Percentiles rank a stretch among this genome's conserved stretches.
Conservation (phyloP, 176 grass and related monocot species). For the Hyparrhenia diplandra region DNA sequence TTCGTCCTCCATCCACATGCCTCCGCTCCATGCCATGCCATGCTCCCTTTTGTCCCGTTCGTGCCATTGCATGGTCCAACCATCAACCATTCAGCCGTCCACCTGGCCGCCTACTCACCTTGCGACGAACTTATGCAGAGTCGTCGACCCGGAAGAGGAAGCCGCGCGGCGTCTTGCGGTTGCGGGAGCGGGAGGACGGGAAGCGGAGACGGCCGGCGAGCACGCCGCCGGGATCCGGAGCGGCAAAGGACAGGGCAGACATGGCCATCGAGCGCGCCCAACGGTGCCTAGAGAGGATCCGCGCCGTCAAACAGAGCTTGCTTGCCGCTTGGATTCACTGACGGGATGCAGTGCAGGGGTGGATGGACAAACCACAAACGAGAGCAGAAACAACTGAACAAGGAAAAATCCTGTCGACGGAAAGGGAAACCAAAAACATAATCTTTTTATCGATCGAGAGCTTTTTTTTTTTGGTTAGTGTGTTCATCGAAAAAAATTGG, state of each 20-base stretch:
- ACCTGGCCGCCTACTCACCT: neutral
- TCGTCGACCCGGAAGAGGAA: constrained; percentile 75
- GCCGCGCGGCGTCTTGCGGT: neutral
- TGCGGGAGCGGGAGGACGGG: neutral
- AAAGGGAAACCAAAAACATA: neutral
- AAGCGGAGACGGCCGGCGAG: constrained; percentile 4
- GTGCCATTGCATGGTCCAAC: neutral
- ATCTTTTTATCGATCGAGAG: neutral
- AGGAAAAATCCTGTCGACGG: neutral
- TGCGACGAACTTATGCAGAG: constrained; percentile 15
- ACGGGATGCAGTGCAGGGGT: neutral
- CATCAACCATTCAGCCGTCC: no score
- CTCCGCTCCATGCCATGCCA: no score
- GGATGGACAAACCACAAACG: no score
- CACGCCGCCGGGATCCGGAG: neutral
- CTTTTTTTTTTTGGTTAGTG: constrained; percentile 1
- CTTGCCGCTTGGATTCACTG: constrained; percentile 19
- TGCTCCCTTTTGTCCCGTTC: neutral
- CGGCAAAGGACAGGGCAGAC: constrained; percentile 31
- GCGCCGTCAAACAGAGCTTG: constrained; percentile 51
- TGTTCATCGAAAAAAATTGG: neutral
- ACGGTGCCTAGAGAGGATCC: constrained; percentile 71
- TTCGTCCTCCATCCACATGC: neutral
- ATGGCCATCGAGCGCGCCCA: constrained; percentile 59
- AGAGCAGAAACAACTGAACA: neutral